Evolutionary conservation across 164 flowering plant species (phyloP).

Genomic region (Vitis cinerea): DNA sequence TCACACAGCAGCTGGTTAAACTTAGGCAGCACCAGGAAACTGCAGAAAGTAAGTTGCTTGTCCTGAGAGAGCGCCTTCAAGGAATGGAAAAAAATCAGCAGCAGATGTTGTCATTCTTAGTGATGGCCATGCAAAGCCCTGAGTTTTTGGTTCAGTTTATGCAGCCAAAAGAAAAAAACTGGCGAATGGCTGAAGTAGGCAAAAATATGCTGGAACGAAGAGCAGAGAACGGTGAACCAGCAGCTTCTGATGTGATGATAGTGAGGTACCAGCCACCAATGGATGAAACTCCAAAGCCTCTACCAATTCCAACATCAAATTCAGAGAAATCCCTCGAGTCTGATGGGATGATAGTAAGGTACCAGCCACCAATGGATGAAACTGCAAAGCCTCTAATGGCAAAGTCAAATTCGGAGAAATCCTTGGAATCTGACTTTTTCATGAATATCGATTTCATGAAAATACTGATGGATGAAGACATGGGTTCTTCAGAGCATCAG

Average conservation of each 20-base stretch:
- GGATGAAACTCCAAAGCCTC: conserved; percentile 27
- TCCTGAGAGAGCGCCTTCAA: conserved; percentile 50
- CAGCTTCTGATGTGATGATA: conserved; percentile 38
- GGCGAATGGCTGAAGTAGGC: conserved; percentile 50
- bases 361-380: conserved; percentile 42
- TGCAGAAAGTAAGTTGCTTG: conserved; percentile 42
- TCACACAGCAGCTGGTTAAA: conserved; percentile 64
- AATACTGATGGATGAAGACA: conserved; percentile 41
- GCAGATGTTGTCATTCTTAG: conserved; percentile 77
- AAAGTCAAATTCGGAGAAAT: conserved; percentile 14
- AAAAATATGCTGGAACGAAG: conserved; percentile 40
- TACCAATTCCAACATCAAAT: conserved; percentile 15
- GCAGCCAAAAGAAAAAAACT: conserved; percentile 62
- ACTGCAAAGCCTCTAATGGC: conserved; percentile 22
- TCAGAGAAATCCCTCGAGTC: conserved; percentile 26
- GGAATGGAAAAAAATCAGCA: conserved; percentile 82
- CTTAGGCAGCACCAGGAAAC: conserved; percentile 57
- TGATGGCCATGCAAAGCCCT: conserved; percentile 78
- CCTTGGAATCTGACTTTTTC: conserved; percentile 37
- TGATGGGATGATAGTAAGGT: conserved; percentile 51
- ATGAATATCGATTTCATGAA: conserved; percentile 43
- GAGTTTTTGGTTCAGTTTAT: conserved; percentile 57
- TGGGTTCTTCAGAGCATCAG: conserved; percentile 29
- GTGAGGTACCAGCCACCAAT: conserved; percentile 51
- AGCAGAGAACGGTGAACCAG: conserved; percentile 30